phyloP scores from a whole-genome alignment of 805 yeast species.

The Teunomyces aglyptinius region DNA sequence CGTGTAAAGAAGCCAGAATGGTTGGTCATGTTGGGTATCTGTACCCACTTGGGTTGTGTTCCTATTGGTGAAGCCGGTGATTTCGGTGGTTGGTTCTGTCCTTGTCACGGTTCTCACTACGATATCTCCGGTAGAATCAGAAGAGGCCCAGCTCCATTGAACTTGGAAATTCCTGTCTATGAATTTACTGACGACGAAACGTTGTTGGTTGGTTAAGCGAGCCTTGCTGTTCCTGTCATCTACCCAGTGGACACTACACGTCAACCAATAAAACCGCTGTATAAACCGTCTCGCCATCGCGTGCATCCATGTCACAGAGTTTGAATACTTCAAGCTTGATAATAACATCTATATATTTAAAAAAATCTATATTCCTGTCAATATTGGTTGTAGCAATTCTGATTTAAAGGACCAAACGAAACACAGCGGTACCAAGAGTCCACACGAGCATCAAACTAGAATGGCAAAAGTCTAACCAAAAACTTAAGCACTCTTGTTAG shows the following conservation, averaged over 20 bases:
- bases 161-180: constrained; percentile 94
- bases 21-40: constrained; percentile 98
- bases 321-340: neutral
- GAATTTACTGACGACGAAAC: constrained; percentile 76
- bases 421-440: constrained; percentile 3
- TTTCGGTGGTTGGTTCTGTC: constrained; percentile 99
- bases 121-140: constrained; percentile 99
- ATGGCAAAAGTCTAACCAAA: too few relatives aligned
- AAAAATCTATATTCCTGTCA: constrained; percentile 2
- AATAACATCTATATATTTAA: constrained; percentile 3
- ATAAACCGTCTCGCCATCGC: constrained; percentile 1
- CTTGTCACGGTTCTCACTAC: constrained; percentile 99
- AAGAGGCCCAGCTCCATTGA: constrained; percentile 99
- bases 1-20: constrained; percentile 97
- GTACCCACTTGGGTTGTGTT: constrained; percentile 99
- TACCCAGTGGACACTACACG: neutral
- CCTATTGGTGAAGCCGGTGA: constrained; percentile 99
- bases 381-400: neutral
- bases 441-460: too few relatives aligned
- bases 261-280: neutral
- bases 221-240: neutral
- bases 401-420: neutral
- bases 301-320: constrained; percentile 2
- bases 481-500: too few relatives aligned
- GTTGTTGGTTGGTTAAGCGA: constrained; percentile 76